Percentiles rank a stretch among this genome's conserved stretches.
These are phyloP conservation scores for Dimargaris cristalligena DNA, from an alignment of 192 early-diverging fungal species.

Conservation along the genomic window DNA sequence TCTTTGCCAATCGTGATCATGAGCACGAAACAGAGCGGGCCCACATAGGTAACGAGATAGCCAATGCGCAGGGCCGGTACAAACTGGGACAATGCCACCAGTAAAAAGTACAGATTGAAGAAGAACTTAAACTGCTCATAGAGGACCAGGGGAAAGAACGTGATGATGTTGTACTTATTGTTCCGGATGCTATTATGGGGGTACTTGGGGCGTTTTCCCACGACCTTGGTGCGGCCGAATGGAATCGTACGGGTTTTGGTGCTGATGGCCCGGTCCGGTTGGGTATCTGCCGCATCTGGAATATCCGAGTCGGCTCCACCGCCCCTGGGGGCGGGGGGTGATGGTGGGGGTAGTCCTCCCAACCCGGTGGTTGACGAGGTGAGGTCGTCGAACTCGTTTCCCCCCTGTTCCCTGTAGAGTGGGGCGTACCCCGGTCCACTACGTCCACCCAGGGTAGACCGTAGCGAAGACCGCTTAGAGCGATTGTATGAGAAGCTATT, in stretches of 20 bases:
- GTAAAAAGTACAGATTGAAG: constrained; percentile 88
- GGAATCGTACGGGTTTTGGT: neutral
- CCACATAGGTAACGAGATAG: constrained; percentile 81
- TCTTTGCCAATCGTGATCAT: constrained; percentile 85
- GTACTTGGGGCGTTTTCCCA: too few relatives aligned
- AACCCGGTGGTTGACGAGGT: neutral
- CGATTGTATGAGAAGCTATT: neutral
- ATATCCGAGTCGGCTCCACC: constrained; percentile 1
- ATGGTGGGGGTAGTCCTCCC: neutral
- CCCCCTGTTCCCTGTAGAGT: neutral
- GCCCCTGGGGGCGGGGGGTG: neutral
- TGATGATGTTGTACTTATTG: constrained; percentile 71
- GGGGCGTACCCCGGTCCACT: neutral
- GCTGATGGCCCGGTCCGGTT: neutral
- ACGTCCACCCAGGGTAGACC: neutral
- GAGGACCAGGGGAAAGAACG: constrained; percentile 63
- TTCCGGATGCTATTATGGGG: constrained; percentile 60
- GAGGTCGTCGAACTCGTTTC: neutral
- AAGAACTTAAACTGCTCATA: constrained; percentile 91
- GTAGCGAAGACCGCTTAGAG: neutral
- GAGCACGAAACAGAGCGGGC: constrained; percentile 83
- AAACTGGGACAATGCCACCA: constrained; percentile 85
- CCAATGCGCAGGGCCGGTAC: constrained; percentile 66
- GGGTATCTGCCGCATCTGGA: neutral
- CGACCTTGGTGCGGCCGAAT: too few relatives aligned